phyloP scores from a whole-genome alignment of 106 monocot genomes.

The Gastrodia elata region DNA sequence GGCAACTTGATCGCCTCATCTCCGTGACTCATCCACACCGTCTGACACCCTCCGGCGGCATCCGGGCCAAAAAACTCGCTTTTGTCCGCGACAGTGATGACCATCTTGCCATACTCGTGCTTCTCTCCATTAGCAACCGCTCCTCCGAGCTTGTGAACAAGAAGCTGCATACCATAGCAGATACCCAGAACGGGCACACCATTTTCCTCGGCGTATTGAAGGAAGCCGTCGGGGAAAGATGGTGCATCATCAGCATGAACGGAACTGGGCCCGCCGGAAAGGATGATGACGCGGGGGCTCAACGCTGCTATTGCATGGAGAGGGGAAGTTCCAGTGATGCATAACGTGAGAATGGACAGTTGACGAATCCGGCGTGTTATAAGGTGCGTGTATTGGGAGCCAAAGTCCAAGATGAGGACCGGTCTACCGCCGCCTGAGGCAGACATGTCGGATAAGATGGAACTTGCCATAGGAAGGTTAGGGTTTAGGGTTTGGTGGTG shows the following conservation, averaged over 20 bases:
- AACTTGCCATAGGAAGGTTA: conserved; percentile 6
- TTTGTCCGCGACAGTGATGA: conserved; percentile 30
- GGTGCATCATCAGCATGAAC: conserved; percentile 68
- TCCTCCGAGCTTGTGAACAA: conserved; percentile 88
- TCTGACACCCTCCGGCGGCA: conserved; percentile 29
- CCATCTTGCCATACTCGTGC: conserved; percentile 98
- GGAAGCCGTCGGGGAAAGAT: conserved; percentile 74
- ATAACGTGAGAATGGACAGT: conserved; percentile 75
- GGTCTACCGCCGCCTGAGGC: conserved; percentile 33
- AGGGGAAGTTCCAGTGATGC: conserved; percentile 73
- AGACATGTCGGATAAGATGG: conserved; percentile 4
- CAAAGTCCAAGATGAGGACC: conserved; percentile 88
- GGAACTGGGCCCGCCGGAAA: conserved; percentile 94
- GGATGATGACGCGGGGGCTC: conserved; percentile 55
- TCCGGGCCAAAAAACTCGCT: conserved; percentile 35
- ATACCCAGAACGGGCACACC: conserved; percentile 68
- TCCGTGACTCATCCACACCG: conserved; percentile 98
- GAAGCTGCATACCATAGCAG: conserved; percentile 94
- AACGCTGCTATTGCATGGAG: conserved; percentile 36
- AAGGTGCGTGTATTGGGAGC: conserved; percentile 96
- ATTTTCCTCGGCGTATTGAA: conserved; percentile 52
- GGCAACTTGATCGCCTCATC: conserved; percentile 77
- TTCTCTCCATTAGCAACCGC: conserved; percentile 53
- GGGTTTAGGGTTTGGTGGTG: not conserved
- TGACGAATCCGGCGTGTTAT: conserved; percentile 91